Evolutionary conservation across 768 basidiomycete genomes (phyloP), one percentile per base, ranked within the genome.

Genomic region (Lepiota brunneoincarnata): DNA sequence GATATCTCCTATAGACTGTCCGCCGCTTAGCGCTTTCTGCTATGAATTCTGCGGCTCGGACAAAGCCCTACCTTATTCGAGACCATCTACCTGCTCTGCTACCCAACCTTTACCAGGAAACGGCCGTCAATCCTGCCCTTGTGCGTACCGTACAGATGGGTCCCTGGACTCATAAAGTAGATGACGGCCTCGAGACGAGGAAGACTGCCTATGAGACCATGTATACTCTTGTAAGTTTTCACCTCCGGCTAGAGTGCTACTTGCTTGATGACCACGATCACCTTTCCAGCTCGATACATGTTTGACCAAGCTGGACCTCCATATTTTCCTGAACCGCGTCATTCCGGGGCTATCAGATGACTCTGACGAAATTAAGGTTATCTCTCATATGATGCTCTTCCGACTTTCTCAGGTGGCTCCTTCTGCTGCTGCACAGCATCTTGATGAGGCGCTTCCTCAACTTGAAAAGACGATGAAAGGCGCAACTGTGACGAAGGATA

Each of bases 131-230:
- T 58, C 77, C 81, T 2, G 79, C 86, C 1, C 83, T 94, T 55
- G 86, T 96, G 64, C 84, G 90, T 26, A 91, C 89, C 1, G 93
- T 97, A 11, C 91, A 93, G 65, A 97, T 97, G 94, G 93, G 94
- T 18, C 93, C 94, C 2, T 97, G 93, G 93, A 91, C 88, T 23
- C 93, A 96, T 72, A 93, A 91, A 67, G 92, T 97, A 49, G 97
- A 99, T 62, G 95, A 98, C 59, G 97, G 97, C 44, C 77, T 98
- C 37, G 96, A 98, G 59, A 87, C 94, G 18, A 85, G 97, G 55
- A 98, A 98, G 78, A 95, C 92, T 0, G 96, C 97, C 2, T 98
- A 91, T 69, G 97, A 99, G 70, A 93, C 94, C 1, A 91, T 98
- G 77, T 95, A 97, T 67, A 97, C 94, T 17, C 70, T 98, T 61